Conservation (phyloP, 129 eudicot genomes). For the Heracleum sosnowskyi region DNA sequence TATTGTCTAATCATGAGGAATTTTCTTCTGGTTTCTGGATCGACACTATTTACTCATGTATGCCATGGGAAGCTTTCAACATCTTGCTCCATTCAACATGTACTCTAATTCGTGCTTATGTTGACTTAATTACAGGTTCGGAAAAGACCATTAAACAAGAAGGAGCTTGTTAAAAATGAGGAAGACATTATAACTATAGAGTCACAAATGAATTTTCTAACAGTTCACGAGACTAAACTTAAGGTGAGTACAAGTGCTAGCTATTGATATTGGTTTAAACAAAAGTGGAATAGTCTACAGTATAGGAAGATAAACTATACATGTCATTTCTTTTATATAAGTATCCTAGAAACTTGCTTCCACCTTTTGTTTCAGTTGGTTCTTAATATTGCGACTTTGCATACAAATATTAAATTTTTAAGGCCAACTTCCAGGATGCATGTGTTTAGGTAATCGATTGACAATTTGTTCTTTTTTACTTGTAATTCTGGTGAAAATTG, state of each 20-base stretch:
- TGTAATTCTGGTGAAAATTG: background rate
- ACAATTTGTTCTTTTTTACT: background rate
- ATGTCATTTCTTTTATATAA: background rate
- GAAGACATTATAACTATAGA: constrained; percentile 77
- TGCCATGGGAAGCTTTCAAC: background rate
- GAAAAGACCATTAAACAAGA: constrained; percentile 90
- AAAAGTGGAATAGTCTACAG: background rate
- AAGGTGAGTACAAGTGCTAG: constrained; percentile 49
- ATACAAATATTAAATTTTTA: background rate
- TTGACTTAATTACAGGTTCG: constrained; percentile 62
- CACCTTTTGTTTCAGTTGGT: background rate
- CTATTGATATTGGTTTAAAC: background rate
- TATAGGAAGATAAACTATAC: background rate
- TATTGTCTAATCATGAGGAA: background rate
- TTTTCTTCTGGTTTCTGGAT: background rate
- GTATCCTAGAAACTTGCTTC: background rate
- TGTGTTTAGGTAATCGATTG: background rate
- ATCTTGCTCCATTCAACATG: constrained; percentile 1
- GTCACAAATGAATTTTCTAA: constrained; percentile 47
- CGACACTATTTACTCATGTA: background rate
- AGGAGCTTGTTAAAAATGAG: constrained; percentile 85
- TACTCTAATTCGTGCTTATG: constrained; percentile 3
- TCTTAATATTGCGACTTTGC: background rate
- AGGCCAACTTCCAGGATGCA: background rate
- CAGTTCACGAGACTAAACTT: constrained; percentile 93